Evolutionary conservation across 2,329 filamentous ascomycete genomes (phyloP).

Genomic region (Aulographum hederae): DNA sequence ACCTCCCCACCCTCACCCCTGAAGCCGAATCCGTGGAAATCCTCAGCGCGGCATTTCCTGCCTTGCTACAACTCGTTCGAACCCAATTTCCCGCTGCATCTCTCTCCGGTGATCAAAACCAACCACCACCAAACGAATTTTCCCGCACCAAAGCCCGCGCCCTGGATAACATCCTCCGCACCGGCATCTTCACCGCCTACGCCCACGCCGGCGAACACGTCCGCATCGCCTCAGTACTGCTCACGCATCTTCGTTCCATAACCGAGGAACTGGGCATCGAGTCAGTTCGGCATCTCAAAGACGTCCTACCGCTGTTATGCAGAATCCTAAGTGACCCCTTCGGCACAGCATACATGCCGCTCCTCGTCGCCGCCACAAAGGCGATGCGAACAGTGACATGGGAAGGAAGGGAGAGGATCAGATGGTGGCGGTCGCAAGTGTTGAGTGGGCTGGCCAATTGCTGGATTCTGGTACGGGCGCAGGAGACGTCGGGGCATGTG

Average conservation of each 20-base stretch:
- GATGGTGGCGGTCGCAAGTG: conserved; percentile 42
- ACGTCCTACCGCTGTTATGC: conserved; percentile 48
- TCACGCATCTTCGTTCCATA: conserved; percentile 12
- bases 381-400: conserved; percentile 39
- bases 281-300: conserved; percentile 49
- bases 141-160: conserved; percentile 14
- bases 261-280: conserved; percentile 40
- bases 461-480: conserved; percentile 13
- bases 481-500: conserved; percentile 1
- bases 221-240: conserved; percentile 36
- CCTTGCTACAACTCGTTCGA: conserved; percentile 38
- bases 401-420: conserved; percentile 52
- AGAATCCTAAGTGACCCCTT: conserved; percentile 53
- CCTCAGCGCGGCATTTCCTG: conserved; percentile 46
- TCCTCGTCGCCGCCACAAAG: conserved; percentile 33
- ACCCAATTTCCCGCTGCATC: conserved; percentile 8
- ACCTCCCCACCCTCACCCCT: conserved; percentile 59
- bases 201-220: conserved; percentile 41
- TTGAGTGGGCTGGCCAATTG: conserved; percentile 34
- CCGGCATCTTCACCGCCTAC: conserved; percentile 24
- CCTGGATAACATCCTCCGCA: conserved; percentile 26
- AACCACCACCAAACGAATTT: conserved; percentile 5
- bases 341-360: conserved; percentile 31
- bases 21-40: conserved; percentile 50
- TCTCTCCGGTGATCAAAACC: conserved; percentile 7